Base-by-base conservation (phyloP, 192 early-diverging fungal genomes). In the Geranomyces variabilis region DNA sequence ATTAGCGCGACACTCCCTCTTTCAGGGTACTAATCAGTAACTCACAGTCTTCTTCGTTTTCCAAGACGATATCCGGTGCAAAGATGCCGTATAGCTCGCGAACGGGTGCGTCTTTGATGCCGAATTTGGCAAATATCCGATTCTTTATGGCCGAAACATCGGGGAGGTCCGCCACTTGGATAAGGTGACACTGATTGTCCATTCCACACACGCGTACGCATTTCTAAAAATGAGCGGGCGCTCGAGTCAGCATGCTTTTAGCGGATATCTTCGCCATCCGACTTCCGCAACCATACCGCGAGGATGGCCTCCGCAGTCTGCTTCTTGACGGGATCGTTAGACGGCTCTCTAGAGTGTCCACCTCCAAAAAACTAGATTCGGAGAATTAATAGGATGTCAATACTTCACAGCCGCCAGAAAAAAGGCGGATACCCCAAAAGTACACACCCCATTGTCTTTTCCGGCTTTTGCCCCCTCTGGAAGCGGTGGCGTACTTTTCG, bases 141-240 rank as follows among this genome's bases (percentile, higher is more conserved):
- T 84, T 79, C 69, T 94, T 81, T 21, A 97, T 90, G 26, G 82
- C 78, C 28, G 72, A 70, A 0, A 91, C 91, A 31, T 92, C 91
- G 53, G 77, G 87, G 10, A 89, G 78, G 68, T 87, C 84, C 33
- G 87, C 84, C 24, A 96, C 88, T 49, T 92, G 83, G 33, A 97
- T 92, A 28, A 91, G 88, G 48, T 92, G 88, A 8, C 84, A 84
- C 69, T 95, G 89, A 43, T 90, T 88, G 49, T 91, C 89, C 14
- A 91, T 87, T n/a, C 92, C 92, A 55, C 88, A 82, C 12, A 96
- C 90, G 30, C 89, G 80, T 22, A 96, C 88, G 34, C 88, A 91
- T 70, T 84, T 86, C 75, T 89, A 75, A 71, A 67, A 30, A 31
- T 15, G 14, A 19, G 8, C n/a, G 0, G 49, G 66, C 24, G n/a